Conservation (phyloP, 371 early-diverging fungal genomes). For the Mucor mucedo region DNA sequence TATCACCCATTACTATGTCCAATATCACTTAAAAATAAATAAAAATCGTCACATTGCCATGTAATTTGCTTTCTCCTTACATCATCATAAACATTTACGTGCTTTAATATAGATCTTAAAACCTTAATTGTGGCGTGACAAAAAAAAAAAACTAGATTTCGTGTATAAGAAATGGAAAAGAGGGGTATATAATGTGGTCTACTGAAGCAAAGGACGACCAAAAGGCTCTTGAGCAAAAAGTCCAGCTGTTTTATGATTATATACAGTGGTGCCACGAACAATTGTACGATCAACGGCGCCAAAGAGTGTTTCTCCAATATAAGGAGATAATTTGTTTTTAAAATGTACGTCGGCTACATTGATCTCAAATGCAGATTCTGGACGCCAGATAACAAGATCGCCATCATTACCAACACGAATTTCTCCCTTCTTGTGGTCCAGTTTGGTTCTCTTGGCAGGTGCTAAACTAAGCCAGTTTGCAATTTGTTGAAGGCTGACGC, state of each 20-base stretch:
- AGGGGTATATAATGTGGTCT: conserved; percentile 14
- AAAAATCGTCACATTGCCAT: no score
- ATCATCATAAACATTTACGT: no score
- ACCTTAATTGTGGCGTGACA: no score
- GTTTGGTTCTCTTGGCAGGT: conserved; percentile 68
- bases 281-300: conserved; percentile 76
- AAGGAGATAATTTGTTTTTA: conserved; percentile 83
- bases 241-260: conserved; percentile 25
- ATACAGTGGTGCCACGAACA: conserved; percentile 75
- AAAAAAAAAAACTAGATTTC: no score
- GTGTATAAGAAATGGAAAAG: not conserved
- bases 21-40: no score
- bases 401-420: conserved; percentile 73
- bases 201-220: conserved; percentile 22
- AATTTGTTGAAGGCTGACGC: conserved; percentile 66
- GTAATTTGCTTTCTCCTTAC: no score
- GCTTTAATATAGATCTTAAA: no score
- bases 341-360: conserved; percentile 68
- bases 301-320: conserved; percentile 63
- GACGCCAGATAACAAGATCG: conserved; percentile 81
- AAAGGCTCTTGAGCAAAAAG: conserved; percentile 20
- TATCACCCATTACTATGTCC: no score
- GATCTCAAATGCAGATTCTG: conserved; percentile 66
- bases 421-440: conserved; percentile 70
- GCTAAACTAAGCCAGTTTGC: conserved; percentile 69